These are phyloP conservation scores for Ophiostoma piceae DNA, from an alignment of 2,329 filamentous ascomycete species.

Conservation along the genomic window DNA sequence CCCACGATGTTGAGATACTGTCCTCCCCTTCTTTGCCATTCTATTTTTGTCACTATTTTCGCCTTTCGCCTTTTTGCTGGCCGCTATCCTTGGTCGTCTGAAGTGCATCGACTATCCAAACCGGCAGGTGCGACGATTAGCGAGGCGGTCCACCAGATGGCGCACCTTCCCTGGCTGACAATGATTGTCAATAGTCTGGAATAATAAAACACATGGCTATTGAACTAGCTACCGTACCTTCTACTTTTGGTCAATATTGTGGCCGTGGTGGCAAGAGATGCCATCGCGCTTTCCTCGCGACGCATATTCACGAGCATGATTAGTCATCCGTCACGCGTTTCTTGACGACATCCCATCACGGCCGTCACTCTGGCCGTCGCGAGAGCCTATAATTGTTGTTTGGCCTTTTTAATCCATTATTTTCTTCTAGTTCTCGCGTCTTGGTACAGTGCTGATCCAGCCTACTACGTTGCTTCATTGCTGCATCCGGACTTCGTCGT, in stretches of 20 bases:
- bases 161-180: slow-evolving; percentile 9
- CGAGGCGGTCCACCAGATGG: slow-evolving; percentile 10
- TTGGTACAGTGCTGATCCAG: background rate
- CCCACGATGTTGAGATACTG: background rate
- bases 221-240: background rate
- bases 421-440: background rate
- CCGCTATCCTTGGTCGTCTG: background rate
- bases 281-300: background rate
- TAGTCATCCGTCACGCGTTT: background rate
- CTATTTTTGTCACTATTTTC: too few species aligned
- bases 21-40: background rate
- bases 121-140: background rate
- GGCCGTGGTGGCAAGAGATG: background rate
- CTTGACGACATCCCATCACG: background rate
- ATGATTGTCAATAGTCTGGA: background rate
- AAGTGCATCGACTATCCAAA: background rate
- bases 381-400: background rate
- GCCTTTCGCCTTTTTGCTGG: background rate
- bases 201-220: background rate
- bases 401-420: background rate
- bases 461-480: background rate
- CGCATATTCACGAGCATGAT: background rate
- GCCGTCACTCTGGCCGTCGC: background rate
- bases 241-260: background rate
- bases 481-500: background rate